Base-by-base conservation (phyloP, 257 asterid genomes). In the Verbascum thapsus region DNA sequence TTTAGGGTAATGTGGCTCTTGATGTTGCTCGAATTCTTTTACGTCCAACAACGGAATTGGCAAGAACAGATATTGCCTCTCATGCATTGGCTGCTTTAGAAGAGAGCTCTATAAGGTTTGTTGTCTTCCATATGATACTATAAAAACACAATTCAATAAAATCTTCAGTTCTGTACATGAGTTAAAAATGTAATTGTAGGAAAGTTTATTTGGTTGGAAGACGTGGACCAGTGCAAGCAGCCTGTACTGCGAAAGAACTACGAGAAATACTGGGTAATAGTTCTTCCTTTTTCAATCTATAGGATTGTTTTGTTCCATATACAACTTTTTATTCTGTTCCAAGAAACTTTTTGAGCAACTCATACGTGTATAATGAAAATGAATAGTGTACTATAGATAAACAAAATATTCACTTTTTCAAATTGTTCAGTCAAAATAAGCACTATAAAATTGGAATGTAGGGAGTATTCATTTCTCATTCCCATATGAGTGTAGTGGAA, bases 141-240 rank as follows among this genome's bases (percentile, higher is more conserved):
- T 44, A 32, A 17, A 53, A 34, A 23, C 10, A 38, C 34, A 9
- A 9, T 18, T 15, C 59, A 1, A 23, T 5, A 19, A 48, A 34
- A 44, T 63, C 55, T 60, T 59, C 49, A 26, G 20, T 19, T 44
- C 57, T 54, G 22, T 47, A 41, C 37, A 61, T 55, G 61, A 61
- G 39, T 42, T 65, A 26, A 53, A 44, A 67, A 32, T 60, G 40
- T 38, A 16, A 63, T 55, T 66, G 69, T 74, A 92, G 99, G 84
- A 92, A 84, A 77, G 97, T 92, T 34, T 92, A 77, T 82, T 74
- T 92, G 80, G 95, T 92, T 66, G 99, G 99, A 72, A 84, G 99
- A 72, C 96, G 99, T 53, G 99, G 97, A 78, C 95, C 99, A 4
- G 94, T 83, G 40, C 99, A 92, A 79, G 96, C 95, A 58, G 89